Evolutionary conservation across 352 stramenopile genomes (phyloP).

Genomic region (Phytopythium aichiense): DNA sequence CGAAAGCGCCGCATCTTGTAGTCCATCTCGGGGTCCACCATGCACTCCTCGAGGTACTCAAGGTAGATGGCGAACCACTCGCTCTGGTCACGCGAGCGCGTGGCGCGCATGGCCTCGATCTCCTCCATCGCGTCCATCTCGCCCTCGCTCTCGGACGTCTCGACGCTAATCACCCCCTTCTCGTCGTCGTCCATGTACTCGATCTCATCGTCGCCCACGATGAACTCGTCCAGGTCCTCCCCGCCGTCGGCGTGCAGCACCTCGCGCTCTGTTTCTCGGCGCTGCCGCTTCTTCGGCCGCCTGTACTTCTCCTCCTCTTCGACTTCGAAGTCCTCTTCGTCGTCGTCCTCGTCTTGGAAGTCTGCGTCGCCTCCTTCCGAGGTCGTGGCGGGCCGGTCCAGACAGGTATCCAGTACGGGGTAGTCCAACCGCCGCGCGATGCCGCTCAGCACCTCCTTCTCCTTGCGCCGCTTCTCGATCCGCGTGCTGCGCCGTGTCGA

Average conservation of each 20-base stretch:
- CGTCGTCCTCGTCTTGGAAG: constrained; percentile 21
- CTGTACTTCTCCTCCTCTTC: constrained; percentile 8
- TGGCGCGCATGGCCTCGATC: constrained; percentile 25
- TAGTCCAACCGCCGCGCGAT: constrained; percentile 55
- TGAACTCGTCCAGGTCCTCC: constrained; percentile 79
- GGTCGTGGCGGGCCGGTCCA: constrained; percentile 27
- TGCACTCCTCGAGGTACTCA: constrained; percentile 70
- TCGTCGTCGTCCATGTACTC: constrained; percentile 89
- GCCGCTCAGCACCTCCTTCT: constrained; percentile 35
- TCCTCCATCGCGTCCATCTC: constrained; percentile 34
- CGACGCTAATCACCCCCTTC: constrained; percentile 57
- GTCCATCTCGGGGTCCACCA: constrained; percentile 60
- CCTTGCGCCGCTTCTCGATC: constrained; percentile 48
- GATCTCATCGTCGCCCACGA: constrained; percentile 72
- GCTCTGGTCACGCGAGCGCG: constrained; percentile 49
- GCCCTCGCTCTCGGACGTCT: constrained; percentile 46
- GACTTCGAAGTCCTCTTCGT: constrained; percentile 27
- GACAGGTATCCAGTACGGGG: constrained; percentile 60
- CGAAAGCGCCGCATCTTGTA: constrained; percentile 46
- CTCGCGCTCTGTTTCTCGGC: constrained; percentile 22
- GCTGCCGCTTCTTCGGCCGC: constrained; percentile 15
- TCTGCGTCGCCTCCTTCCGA: constrained; percentile 17
- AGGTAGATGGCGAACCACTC: constrained; percentile 88
- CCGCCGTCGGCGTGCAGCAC: constrained; percentile 43
- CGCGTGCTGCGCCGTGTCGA: constrained; percentile 53